Base-by-base conservation (phyloP, 75 land plant genomes). In the Azolla pinnata region DNA sequence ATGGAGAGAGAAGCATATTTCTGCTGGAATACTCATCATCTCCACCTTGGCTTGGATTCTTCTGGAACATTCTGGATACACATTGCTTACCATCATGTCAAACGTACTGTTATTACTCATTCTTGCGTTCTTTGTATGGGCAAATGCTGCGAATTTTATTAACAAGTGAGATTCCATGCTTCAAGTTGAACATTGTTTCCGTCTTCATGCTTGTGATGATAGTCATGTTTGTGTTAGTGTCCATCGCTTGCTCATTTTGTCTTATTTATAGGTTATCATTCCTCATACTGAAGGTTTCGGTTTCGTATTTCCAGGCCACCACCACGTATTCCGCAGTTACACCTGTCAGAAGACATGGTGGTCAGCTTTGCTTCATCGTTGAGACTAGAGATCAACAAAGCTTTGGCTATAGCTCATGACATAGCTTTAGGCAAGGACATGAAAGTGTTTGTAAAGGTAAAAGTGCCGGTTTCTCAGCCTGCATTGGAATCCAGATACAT, bases 1-100 rank as follows among this genome's bases (percentile, higher is more conserved):
- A 14, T 88, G 98, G 98, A 93, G 79, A 63, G 44, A 64, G 49
- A 85, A 61, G 29, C 59, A 88, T 70, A 27, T 79, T 17, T 81
- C 87, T 1, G 27, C 65, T 29, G 79, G 81, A 14, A 63, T 79
- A 9, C 67, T 93, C 33, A 63, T 67, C 9, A 76, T 74, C 9
- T 55, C 81, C 4, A 54, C 86, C 0, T 64, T 78, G 0, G 75
- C 73, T 17, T 91, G 88, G 92, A 51, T 84, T 55, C 59, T 87
- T 50, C 77, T 91, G 40, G 84, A 87, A 72, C 63, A 61, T 66
- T 87, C 80, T 31, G 86, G 88, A 24, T 87, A 87, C 54, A 81
- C 93, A 31, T 44, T 86, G 25, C 10, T 86, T 18, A 77, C 88
- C 0, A 61, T 81, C 7, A 46, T 72, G 7, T 74, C 84, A 5